Base-by-base conservation (phyloP, 140 eudicot genomes). In the Ambrosia hybrid region DNA sequence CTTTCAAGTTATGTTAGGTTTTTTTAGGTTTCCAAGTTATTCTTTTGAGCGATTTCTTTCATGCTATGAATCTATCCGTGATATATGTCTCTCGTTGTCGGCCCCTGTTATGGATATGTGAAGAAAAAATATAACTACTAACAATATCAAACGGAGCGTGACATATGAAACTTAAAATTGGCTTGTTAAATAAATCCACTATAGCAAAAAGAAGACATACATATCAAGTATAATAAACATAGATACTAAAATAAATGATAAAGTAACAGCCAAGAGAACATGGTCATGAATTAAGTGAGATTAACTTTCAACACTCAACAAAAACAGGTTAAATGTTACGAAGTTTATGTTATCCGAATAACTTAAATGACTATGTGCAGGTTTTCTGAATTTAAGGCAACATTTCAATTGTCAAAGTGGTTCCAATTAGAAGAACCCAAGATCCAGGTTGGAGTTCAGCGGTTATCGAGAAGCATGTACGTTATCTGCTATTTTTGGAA, bases 291-390 rank as follows among this genome's bases (percentile, higher is more conserved):
- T 51, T 10, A 46, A 65, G 56, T 69, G 46, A 45, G 48, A 67
- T 26, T 51, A 41, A 61, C 64, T 67, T 13, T 74, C 59, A 73
- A 52, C 41, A 63, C 11, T 10, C 45, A 66, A 53, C 71, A 66
- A 57, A 55, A 62, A 73, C 79, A 56, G 77, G 81, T 61, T 65
- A 74, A 79, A 70, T 39, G 15, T 46, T 75, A 41, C 46, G 8
- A 41, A 62, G 77, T 73, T 73, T 82, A 63, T 82, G 72, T 74
- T 76, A 56, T 81, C 81, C 80, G 84, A 80, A 74, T 91, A 87
- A 91, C 97, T 70, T 79, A 84, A 66, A 86, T 91, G 96, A 81
- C 78, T 86, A 78, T 90, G 82, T 91, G 97, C 97, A 91, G 97
- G 97, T 91, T 80, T 68, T 86, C 76, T 83, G 91, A 74, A 70